These are phyloP conservation scores for Phylloporus gajari DNA, from an alignment of 1,284 basidiomycete species.

Conservation along the genomic window DNA sequence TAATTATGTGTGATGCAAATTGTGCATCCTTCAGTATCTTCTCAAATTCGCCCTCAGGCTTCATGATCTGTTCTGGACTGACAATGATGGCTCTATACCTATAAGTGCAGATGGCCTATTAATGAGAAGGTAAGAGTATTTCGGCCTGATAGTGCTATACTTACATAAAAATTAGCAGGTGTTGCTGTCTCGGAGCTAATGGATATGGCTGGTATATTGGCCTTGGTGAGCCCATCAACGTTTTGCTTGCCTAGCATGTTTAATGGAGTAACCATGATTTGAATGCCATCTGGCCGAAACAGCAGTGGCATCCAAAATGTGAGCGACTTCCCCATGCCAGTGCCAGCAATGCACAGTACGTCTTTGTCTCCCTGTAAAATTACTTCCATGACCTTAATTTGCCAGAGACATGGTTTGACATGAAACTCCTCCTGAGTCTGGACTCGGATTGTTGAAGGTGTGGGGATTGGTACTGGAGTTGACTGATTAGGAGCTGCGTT, in stretches of 20 bases:
- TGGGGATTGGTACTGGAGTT: no score
- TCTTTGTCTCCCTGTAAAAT: no score
- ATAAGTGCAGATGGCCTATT: not conserved
- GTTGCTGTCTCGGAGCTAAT: not conserved
- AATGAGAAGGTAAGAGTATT: not conserved
- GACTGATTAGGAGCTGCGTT: no score
- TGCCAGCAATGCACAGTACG: no score
- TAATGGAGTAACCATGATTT: not conserved
- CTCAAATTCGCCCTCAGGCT: constrained; percentile 16
- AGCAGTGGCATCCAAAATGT: not conserved
- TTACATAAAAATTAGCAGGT: not conserved
- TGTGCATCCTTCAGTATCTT: not conserved
- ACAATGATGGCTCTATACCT: constrained; percentile 7
- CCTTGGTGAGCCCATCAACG: not conserved
- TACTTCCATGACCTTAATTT: no score
- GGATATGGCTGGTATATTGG: not conserved
- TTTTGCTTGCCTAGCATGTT: not conserved
- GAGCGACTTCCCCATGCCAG: not conserved
- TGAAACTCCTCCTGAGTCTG: no score
- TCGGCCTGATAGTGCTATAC: no score
- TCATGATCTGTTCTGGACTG: constrained; percentile 21
- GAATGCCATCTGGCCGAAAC: not conserved
- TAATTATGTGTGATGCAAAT: constrained; percentile 16
- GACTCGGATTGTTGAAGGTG: no score
- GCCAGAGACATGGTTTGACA: no score